Evolutionary conservation across 768 basidiomycete species (phyloP), one percentile per base, ranked within the genome.

Genomic region (Butyriboletus loyo): DNA sequence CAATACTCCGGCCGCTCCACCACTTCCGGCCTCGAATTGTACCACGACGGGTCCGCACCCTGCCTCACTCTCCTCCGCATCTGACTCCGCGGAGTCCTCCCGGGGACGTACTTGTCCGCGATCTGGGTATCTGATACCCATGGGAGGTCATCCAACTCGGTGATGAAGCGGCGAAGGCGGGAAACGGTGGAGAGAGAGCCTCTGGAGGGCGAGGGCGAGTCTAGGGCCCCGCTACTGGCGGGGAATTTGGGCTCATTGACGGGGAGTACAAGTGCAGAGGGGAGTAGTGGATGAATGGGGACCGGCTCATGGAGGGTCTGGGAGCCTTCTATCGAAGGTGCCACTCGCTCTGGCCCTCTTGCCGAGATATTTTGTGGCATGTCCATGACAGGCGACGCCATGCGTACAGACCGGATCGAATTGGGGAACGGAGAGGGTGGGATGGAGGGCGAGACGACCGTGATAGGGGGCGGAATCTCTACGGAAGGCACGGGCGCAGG

Each of bases 91-190:
- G 56, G 55, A 2, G 51, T 66, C 32, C 42, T 25, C 2, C 73
- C 72, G 0, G 78, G 78, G 50, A 76, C 66, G 56, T 79, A 79
- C 52, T 75, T 73, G 21, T 68, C 67, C 4, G 77, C 77, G 42
- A 77, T 73, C 34, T 77, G 73, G 4, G 69, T 65, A 0, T 64
- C 58, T 0, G 73, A 66, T 1, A 77, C 58, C 79, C 79, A 80
- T 4, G 79, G 79, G 1, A 81, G 67, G 0, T 57, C 54, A 27
- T 75, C 69, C 14, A 80, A n/a, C 6, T 58, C 59, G 4, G 60
- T 47, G 9, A 75, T 43, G 45, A 79, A 72, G 14, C 68, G 62
- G 7, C 67, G 63, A 19, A 77, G 7, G 5, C 74, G 74, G 5
- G 66, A 52, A 22, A 76, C 19, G 66, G 75, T n/a, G 10, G 50